Evolutionary conservation across 2,329 filamentous ascomycete genomes (phyloP).

Genomic region (Cytospora chrysosperma): DNA sequence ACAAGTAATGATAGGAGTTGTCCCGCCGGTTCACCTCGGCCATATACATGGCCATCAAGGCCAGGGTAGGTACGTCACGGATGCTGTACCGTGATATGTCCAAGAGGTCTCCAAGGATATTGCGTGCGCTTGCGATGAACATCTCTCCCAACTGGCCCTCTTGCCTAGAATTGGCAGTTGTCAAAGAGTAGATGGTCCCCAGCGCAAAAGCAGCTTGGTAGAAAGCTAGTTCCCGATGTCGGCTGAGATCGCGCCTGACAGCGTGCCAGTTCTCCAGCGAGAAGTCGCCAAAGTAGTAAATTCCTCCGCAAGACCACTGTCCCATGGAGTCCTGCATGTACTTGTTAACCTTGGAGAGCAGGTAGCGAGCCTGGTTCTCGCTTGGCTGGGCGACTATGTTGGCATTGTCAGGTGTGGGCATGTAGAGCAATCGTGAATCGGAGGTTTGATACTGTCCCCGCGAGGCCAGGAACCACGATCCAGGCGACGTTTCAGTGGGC

Average conservation of each 20-base stretch:
- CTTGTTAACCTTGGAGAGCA: conserved; percentile 42
- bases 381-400: background rate
- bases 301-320: conserved; percentile 44
- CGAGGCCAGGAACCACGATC: conserved; percentile 39
- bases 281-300: conserved; percentile 43
- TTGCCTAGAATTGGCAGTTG: conserved; percentile 32
- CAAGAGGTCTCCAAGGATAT: conserved; percentile 47
- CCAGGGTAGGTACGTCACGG: conserved; percentile 45
- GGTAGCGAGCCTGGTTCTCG: conserved; percentile 36
- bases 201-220: conserved; percentile 48
- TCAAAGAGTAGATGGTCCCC: conserved; percentile 35
- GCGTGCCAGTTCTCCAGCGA: conserved; percentile 27
- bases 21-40: conserved; percentile 50
- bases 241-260: conserved; percentile 2
- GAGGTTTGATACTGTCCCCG: conserved; percentile 47
- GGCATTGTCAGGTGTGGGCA: conserved; percentile 24
- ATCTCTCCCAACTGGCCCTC: conserved; percentile 40
- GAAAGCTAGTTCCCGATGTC: conserved; percentile 40
- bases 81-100: conserved; percentile 43
- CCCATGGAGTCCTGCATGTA: conserved; percentile 47
- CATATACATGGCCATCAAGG: conserved; percentile 49
- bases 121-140: conserved; percentile 44
- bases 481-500: conserved; percentile 25
- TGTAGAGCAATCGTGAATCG: conserved; percentile 43
- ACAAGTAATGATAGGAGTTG: conserved; percentile 47